Percentiles rank a stretch among this genome's conserved stretches.
These are phyloP conservation scores for Candida ulmi DNA, from an alignment of 805 yeast species.

Conservation along the genomic window DNA sequence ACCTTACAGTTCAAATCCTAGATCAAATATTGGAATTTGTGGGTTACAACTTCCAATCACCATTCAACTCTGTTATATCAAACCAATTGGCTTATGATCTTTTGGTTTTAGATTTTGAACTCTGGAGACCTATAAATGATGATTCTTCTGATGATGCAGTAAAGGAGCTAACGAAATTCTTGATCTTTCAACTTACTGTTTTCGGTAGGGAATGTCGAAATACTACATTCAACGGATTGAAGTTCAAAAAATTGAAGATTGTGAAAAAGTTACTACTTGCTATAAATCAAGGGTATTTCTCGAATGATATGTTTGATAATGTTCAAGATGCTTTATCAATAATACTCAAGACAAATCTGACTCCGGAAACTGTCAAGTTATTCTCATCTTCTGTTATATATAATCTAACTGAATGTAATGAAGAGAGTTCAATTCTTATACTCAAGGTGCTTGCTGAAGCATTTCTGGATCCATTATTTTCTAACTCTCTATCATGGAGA, in stretches of 20 bases:
- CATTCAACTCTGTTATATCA: slow-evolving; percentile 50
- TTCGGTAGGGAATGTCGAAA: slow-evolving; percentile 50
- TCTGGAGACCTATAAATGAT: slow-evolving; percentile 37
- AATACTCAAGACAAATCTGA: slow-evolving; percentile 40
- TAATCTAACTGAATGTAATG: slow-evolving; percentile 33
- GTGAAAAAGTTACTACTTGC: slow-evolving; percentile 28
- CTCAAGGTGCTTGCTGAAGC: slow-evolving; percentile 25
- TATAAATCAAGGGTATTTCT: slow-evolving; percentile 27
- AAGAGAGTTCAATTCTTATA: slow-evolving; percentile 22
- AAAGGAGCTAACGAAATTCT: slow-evolving; percentile 42
- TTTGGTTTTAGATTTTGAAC: slow-evolving; percentile 57
- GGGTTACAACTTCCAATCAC: slow-evolving; percentile 49
- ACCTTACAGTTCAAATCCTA: slow-evolving; percentile 37
- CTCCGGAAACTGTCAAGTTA: slow-evolving; percentile 49
- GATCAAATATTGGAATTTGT: slow-evolving; percentile 43
- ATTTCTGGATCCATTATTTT: slow-evolving; percentile 31
- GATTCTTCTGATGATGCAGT: slow-evolving; percentile 11
- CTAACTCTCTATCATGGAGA: slow-evolving; percentile 38
- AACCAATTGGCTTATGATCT: slow-evolving; percentile 53
- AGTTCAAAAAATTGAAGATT: slow-evolving; percentile 47
- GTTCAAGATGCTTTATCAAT: slow-evolving; percentile 34
- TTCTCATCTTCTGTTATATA: slow-evolving; percentile 47
- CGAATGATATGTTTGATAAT: slow-evolving; percentile 29
- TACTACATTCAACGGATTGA: slow-evolving; percentile 43
- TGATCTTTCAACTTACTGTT: slow-evolving; percentile 53